Evolutionary conservation across 2,329 filamentous ascomycete genomes (phyloP), one percentile per base, ranked within the genome.

Genomic region (Neonectria sp.): DNA sequence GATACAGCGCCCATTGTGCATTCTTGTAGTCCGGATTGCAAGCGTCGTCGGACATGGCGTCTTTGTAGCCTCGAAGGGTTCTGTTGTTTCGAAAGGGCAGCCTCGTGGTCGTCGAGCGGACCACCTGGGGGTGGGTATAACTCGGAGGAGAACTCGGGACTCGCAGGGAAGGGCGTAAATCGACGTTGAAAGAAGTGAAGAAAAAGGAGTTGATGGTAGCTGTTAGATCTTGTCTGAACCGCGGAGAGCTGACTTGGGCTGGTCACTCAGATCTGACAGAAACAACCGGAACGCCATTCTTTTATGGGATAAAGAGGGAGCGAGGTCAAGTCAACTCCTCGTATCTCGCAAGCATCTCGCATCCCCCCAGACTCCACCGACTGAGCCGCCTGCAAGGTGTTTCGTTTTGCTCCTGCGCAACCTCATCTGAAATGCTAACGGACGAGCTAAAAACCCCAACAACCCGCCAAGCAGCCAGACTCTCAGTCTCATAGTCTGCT

Each of bases 1-100:
- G 72, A 33, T 77, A 77, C 45, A 65, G 73, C 2, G 75, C 66
- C 73, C 73, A 77, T 0, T 48, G 46, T n/a, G 75, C 75, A 40
- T 72, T 49, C 40, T 70, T 56, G 56, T 75, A 77, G 53, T 76
- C 27, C 35, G 73, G 58, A 24, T 69, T 71, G 43, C 75, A 75
- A 45, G n/a, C n/a, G 69, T 40, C 35, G 15, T 40, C 4, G 77
- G 45, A 29, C 76, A 77, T 75, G 74, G 76, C 37, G 75, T 77
- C 49, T 56, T 67, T 4, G 75, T 75, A 76, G 9, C 1, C 73
- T 73, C 4, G 73, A 64, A 40, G 15, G 13, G 73, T 56, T 1
- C 45, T 40, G 13, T 40, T 17, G 35, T 17, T 40, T 40, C 35
- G 4, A 37, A 17, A 40, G 35, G 35, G 15, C 7, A 5, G 35